Evolutionary conservation across 208 protist species (phyloP).

Genomic region (Crithidia thermophila): DNA sequence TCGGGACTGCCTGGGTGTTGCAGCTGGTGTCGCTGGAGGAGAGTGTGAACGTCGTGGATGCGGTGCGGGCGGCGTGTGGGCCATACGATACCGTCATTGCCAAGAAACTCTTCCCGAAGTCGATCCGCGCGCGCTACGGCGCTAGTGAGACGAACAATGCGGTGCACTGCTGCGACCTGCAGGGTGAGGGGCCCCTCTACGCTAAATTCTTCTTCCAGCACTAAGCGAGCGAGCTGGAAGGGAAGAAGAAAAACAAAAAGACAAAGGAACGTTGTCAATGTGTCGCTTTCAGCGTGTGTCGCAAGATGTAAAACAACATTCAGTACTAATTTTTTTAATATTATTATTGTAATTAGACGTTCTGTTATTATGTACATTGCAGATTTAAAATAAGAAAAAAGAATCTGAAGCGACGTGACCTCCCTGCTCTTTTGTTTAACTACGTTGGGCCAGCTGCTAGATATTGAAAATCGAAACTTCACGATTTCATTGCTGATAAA

Average conservation of each 20-base stretch:
- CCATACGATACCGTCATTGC: constrained; percentile 87
- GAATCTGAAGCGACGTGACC: too few species aligned
- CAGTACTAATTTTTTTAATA: not conserved
- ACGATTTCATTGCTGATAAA: too few species aligned
- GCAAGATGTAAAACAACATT: too few species aligned
- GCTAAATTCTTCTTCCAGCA: constrained; percentile 74
- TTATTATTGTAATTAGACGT: too few species aligned
- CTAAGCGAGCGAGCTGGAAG: too few species aligned
- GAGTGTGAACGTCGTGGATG: constrained; percentile 48
- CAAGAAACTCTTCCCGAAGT: constrained; percentile 78
- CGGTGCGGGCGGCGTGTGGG: constrained; percentile 71
- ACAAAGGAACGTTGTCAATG: too few species aligned
- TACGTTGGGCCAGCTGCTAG: too few species aligned
- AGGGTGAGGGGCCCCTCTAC: constrained; percentile 89
- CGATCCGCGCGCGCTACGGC: constrained; percentile 91
- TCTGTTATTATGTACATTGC: too few species aligned
- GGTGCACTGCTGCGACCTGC: constrained; percentile 96
- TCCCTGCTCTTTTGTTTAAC: too few species aligned
- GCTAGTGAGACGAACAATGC: constrained; percentile 79
- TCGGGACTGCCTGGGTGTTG: constrained; percentile 71
- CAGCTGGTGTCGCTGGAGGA: constrained; percentile 66
- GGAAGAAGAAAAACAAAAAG: too few species aligned
- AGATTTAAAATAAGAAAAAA: too few species aligned
- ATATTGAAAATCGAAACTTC: too few species aligned
- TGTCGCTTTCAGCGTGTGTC: not conserved